Conservation (phyloP, 805 yeast genomes). For the Torulaspora quercuum region DNA sequence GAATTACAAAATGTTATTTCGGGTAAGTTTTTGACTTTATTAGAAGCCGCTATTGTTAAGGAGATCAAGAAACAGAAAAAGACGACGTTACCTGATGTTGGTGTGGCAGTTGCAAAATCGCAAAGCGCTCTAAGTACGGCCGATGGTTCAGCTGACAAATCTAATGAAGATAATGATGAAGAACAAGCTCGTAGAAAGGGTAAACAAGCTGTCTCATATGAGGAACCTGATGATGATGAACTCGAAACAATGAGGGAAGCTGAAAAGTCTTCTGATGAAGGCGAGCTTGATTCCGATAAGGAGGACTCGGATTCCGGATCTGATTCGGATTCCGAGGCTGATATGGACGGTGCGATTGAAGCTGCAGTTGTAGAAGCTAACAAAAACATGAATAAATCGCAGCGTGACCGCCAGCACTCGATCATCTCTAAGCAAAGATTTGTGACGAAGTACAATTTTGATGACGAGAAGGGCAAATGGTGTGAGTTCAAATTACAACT, state of each 20-base stretch:
- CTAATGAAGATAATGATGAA: conserved; percentile 49
- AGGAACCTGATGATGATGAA: conserved; percentile 94
- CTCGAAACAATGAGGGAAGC: conserved; percentile 83
- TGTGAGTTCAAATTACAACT: conserved; percentile 84
- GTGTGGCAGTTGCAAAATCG: conserved; percentile 63
- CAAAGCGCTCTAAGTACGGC: conserved; percentile 44
- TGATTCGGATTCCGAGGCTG: conserved; percentile 41
- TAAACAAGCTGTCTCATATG: conserved; percentile 88
- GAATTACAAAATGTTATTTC: conserved; percentile 71
- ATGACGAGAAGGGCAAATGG: conserved; percentile 86
- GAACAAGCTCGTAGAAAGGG: conserved; percentile 58
- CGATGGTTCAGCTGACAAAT: conserved; percentile 37
- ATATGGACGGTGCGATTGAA: conserved; percentile 29
- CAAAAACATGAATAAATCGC: conserved; percentile 50
- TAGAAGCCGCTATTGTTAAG: conserved; percentile 71
- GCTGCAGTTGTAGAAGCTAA: conserved; percentile 27
- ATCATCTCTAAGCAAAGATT: conserved; percentile 70
- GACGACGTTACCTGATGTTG: conserved; percentile 59
- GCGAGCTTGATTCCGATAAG: conserved; percentile 42
- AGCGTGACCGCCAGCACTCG: conserved; percentile 81
- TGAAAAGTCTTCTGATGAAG: conserved; percentile 73
- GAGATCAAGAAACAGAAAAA: conserved; percentile 78
- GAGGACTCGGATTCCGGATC: conserved; percentile 46
- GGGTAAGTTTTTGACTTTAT: conserved; percentile 57
- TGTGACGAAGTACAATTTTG: conserved; percentile 80